Conservation (phyloP, 2,329 filamentous ascomycete genomes). For the Colletotrichum australisinense region DNA sequence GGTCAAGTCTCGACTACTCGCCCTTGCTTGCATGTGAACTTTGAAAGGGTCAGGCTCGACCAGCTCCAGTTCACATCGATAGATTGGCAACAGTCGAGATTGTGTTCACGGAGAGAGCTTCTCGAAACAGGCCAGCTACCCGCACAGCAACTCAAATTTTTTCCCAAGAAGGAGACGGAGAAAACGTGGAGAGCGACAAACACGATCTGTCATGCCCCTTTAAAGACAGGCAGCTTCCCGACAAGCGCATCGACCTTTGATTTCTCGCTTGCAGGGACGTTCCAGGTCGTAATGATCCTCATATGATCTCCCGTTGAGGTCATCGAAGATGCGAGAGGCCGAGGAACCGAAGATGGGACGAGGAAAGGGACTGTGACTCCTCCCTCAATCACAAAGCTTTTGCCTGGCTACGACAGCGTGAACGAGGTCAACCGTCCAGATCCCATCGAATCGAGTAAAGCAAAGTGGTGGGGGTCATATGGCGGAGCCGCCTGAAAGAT, state of each 20-base stretch:
- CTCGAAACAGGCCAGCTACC: constrained; percentile 22
- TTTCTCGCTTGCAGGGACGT: constrained; percentile 5
- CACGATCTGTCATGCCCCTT: constrained; percentile 4
- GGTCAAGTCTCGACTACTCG: not conserved
- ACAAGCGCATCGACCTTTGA: not conserved
- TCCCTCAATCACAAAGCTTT: not conserved
- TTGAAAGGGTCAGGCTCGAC: not conserved
- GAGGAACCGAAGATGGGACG: constrained; percentile 29
- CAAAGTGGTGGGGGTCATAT: constrained; percentile 2
- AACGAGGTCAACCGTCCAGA: not conserved
- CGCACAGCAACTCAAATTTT: not conserved
- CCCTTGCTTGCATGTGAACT: not conserved
- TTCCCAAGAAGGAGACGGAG: not conserved
- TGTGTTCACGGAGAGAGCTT: not conserved
- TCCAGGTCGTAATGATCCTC: not conserved
- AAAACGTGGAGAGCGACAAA: constrained; percentile 1
- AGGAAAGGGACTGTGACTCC: not conserved
- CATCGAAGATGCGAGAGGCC: constrained; percentile 19
- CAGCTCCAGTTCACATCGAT: not conserved
- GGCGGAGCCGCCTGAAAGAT: constrained; percentile 33
- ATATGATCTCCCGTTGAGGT: not conserved
- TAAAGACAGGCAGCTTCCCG: constrained; percentile 8
- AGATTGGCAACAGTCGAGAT: not conserved
- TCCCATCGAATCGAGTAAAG: not conserved
- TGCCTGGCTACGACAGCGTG: not conserved